Evolutionary conservation across 495 filamentous ascomycete species (phyloP).

Genomic region (Lindgomyces ingoldianus): DNA sequence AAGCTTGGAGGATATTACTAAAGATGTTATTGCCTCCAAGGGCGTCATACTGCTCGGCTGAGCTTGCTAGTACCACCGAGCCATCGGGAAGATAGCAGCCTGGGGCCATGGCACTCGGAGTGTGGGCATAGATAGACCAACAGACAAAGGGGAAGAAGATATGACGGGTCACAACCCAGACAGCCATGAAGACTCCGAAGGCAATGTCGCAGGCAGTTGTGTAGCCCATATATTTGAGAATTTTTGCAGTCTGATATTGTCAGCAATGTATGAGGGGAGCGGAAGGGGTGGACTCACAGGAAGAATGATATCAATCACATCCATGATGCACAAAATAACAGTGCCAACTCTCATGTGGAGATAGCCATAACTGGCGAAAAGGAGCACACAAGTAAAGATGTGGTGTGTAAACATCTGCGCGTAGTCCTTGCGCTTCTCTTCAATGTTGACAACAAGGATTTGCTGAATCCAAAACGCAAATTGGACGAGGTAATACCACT

Average conservation of each 20-base stretch:
- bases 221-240: conserved; percentile 84
- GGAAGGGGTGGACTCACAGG: conserved; percentile 61
- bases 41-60: conserved; percentile 46
- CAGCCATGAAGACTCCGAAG: conserved; percentile 83
- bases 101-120: conserved; percentile 60
- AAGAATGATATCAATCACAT: conserved; percentile 84
- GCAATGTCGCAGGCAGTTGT: conserved; percentile 74
- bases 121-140: conserved; percentile 77
- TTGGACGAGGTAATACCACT: conserved; percentile 90
- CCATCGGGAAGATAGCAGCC: conserved; percentile 70
- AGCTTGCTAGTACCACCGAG: conserved; percentile 54
- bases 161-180: conserved; percentile 84
- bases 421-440: conserved; percentile 90
- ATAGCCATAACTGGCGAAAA: conserved; percentile 79
- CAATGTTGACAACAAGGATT: conserved; percentile 90
- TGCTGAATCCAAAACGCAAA: conserved; percentile 94
- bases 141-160: conserved; percentile 73
- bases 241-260: conserved; percentile 75
- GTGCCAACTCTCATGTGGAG: conserved; percentile 84
- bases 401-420: conserved; percentile 96
- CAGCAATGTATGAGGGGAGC: conserved; percentile 4
- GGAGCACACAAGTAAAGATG: conserved; percentile 78
- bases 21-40: conserved; percentile 59
- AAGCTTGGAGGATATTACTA: conserved; percentile 67
- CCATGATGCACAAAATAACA: conserved; percentile 88